A percentile compares a stretch with the other conserved stretches of the same genome.
phyloP scores from a whole-genome alignment of 192 early-diverging fungal genomes.

The Backusella tarrabulga region DNA sequence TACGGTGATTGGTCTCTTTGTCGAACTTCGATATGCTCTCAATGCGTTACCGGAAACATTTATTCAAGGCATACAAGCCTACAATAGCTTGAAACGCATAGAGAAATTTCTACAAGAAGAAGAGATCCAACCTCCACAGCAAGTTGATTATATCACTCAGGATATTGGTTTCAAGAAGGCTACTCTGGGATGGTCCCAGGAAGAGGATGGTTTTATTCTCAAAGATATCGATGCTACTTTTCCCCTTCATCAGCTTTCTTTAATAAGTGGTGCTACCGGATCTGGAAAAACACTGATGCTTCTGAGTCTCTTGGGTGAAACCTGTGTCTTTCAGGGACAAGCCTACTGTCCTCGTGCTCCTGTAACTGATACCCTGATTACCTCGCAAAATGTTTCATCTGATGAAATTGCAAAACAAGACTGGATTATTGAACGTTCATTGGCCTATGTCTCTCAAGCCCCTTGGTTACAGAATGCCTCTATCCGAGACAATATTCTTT shows the following conservation, averaged over 20 bases:
- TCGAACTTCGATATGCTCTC: conserved; percentile 83
- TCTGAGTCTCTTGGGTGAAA: conserved; percentile 81
- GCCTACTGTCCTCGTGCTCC: conserved; percentile 35
- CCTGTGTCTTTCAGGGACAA: conserved; percentile 26
- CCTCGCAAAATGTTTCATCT: neutral
- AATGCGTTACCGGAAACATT: conserved; percentile 78
- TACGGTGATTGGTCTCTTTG: conserved; percentile 85
- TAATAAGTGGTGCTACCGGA: conserved; percentile 76
- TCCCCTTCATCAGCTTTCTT: conserved; percentile 44
- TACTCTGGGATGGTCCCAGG: conserved; percentile 58
- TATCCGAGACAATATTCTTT: conserved; percentile 74
- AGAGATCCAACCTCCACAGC: conserved; percentile 33
- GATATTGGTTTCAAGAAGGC: conserved; percentile 39
- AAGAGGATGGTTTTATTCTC: conserved; percentile 42
- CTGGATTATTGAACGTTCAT: conserved; percentile 36
- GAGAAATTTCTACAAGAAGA: conserved; percentile 44
- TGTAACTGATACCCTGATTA: conserved; percentile 13
- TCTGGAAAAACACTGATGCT: conserved; percentile 85
- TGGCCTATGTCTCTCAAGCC: conserved; percentile 77
- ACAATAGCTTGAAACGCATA: conserved; percentile 42
- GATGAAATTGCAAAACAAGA: conserved; percentile 22
- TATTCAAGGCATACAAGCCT: conserved; percentile 63
- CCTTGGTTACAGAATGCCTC: conserved; percentile 26
- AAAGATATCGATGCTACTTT: conserved; percentile 45
- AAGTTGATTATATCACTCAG: conserved; percentile 1